Conservation (phyloP, 129 eudicot genomes). For the Gnaphalium uliginosum region DNA sequence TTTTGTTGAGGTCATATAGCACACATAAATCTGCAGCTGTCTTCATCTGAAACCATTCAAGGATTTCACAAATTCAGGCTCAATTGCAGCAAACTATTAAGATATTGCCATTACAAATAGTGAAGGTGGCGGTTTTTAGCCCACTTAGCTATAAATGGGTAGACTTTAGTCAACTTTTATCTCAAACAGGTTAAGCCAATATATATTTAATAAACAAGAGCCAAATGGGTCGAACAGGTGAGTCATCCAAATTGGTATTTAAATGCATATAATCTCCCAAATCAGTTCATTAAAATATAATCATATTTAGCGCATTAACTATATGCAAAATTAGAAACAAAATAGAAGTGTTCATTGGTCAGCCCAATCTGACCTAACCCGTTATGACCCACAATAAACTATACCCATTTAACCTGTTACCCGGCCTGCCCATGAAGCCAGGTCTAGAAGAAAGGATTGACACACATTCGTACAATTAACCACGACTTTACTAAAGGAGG, state of each 20-base stretch:
- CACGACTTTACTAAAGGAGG: not conserved
- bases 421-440: not conserved
- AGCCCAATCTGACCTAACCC: not conserved
- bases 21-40: constrained; percentile 96
- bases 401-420: not conserved
- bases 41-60: constrained; percentile 64
- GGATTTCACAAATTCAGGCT: constrained; percentile 20
- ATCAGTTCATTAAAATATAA: not conserved
- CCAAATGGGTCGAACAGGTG: not conserved
- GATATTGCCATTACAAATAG: not conserved
- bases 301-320: not conserved
- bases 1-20: constrained; percentile 76
- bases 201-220: not conserved
- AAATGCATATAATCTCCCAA: not conserved
- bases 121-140: not conserved
- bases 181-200: not conserved
- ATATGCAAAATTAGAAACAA: not conserved
- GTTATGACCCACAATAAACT: not conserved
- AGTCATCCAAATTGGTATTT: not conserved
- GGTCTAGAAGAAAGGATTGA: not conserved
- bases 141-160: not conserved
- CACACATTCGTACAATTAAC: not conserved
- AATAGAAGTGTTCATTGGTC: not conserved
- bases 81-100: not conserved
- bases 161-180: too few relatives aligned